Base-by-base conservation (phyloP, 805 yeast species). In the Maudiozyma barnettii region DNA sequence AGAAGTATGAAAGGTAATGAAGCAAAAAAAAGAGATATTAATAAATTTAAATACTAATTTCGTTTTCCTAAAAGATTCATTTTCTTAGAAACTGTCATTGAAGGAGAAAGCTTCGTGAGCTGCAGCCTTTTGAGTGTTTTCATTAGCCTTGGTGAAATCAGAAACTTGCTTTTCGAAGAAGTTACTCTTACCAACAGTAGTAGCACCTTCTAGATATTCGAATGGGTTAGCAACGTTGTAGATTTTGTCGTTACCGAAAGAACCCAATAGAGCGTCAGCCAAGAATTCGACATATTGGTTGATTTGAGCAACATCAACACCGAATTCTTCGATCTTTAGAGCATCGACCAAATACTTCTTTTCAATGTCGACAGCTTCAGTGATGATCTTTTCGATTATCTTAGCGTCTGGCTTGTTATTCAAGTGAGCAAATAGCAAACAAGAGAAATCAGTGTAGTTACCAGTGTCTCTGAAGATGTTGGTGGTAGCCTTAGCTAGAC, bases 111-210 rank as follows among this genome's bases (percentile, higher is more conserved):
- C 76, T 50, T 68, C 70, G 43, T 64, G 57, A 49, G 69, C 70
- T 45, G 65, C 57, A 50, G 69, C 71, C 52, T 72, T 65, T 58
- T 79, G 76, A 57, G 71, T 68, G 46, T 78, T 66, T 55, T 76
- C 74, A 73, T 96, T 97, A 49, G 97, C 97, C 75, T 90, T 91
- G 73, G 90, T 97, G 75, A 90, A 90, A 71, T 91, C 98, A 50
- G 95, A 84, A 48, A 91, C 98, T 72, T 96, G 84, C 79, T 91
- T 91, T 77, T 91, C 98, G 65, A 91, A 91, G 79, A 91, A 91
- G 77, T 90, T 91, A 59, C 97, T 89, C 79, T 91, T 91, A 71
- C 98, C 98, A 49, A 96, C 93, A 58, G 91, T 79, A 13, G 97
- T 88, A 61, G 88, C 87, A 75, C 88, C 88, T 75, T 91, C 99